Evolutionary conservation across 2,329 filamentous ascomycete genomes (phyloP).

Genomic region (Alternaria sp.): DNA sequence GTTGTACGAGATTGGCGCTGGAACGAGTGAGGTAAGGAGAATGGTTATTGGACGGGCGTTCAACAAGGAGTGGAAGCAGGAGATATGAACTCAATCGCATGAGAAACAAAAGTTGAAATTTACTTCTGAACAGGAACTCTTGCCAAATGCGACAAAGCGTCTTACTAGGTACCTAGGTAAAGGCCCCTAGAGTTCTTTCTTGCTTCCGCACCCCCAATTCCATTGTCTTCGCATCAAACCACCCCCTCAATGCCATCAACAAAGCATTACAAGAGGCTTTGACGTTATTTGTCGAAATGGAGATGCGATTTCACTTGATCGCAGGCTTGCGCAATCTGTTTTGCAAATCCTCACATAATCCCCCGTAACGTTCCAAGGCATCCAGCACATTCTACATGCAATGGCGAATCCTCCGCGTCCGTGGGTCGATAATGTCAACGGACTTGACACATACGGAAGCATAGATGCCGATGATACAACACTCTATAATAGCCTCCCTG

Average conservation of each 20-base stretch:
- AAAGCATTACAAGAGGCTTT: background rate
- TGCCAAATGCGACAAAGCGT: background rate
- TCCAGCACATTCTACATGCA: background rate
- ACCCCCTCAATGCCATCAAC: background rate
- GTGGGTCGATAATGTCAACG: background rate
- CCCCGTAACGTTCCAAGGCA: background rate
- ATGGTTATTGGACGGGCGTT: slow-evolving; percentile 95
- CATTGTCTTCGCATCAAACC: background rate
- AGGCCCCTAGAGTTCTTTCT: too few relatives aligned
- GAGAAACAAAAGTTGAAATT: background rate
- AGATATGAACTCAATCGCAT: slow-evolving; percentile 12
- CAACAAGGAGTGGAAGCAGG: slow-evolving; percentile 74
- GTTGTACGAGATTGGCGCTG: slow-evolving; percentile 95
- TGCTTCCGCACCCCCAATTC: background rate
- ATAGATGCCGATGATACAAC: background rate
- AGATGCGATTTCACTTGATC: background rate
- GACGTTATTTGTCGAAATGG: background rate
- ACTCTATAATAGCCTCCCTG: too few relatives aligned
- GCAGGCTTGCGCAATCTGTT: background rate
- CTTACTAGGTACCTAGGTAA: too few relatives aligned
- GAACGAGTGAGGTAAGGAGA: slow-evolving; percentile 89
- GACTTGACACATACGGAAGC: background rate
- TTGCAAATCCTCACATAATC: background rate
- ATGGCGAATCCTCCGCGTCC: background rate
- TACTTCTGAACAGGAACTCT: too few relatives aligned